A percentile compares a stretch with the other conserved stretches of the same genome.
These are phyloP conservation scores for Dysphania ambrosioides DNA, from an alignment of 148 eudicot species.

Conservation along the genomic window DNA sequence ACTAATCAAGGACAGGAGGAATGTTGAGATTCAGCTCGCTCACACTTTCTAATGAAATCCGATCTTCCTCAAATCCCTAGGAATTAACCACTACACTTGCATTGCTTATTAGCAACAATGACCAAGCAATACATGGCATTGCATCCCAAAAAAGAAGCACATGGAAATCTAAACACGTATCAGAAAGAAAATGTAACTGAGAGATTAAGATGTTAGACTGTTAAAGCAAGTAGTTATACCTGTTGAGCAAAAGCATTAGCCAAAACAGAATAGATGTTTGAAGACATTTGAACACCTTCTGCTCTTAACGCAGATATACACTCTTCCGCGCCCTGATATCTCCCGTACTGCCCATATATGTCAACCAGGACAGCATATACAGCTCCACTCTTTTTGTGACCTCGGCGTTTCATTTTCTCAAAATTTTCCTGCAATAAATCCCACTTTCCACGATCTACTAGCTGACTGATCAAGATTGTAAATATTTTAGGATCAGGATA, in stretches of 20 bases:
- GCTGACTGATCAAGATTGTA: conserved; percentile 49
- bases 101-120: neutral
- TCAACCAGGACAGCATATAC: conserved; percentile 78
- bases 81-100: neutral
- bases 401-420: conserved; percentile 63
- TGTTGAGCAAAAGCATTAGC: conserved; percentile 97
- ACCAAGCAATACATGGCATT: neutral
- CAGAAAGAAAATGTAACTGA: neutral
- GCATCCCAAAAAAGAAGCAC: conserved; percentile 3
- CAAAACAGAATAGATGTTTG: conserved; percentile 66
- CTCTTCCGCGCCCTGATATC: conserved; percentile 57
- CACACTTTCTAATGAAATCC: neutral
- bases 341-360: conserved; percentile 90
- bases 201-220: neutral
- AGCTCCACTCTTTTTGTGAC: conserved; percentile 56
- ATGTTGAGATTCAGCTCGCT: neutral
- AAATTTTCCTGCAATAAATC: conserved; percentile 54
- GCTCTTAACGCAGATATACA: conserved; percentile 57
- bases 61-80: neutral
- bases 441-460: conserved; percentile 84
- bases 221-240: conserved; percentile 30
- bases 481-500: conserved; percentile 94
- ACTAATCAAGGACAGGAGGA: neutral
- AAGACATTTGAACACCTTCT: conserved; percentile 62
- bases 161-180: neutral